phyloP scores from a whole-genome alignment of 139 green algal species.

The Limnomonas spitsbergensis region DNA sequence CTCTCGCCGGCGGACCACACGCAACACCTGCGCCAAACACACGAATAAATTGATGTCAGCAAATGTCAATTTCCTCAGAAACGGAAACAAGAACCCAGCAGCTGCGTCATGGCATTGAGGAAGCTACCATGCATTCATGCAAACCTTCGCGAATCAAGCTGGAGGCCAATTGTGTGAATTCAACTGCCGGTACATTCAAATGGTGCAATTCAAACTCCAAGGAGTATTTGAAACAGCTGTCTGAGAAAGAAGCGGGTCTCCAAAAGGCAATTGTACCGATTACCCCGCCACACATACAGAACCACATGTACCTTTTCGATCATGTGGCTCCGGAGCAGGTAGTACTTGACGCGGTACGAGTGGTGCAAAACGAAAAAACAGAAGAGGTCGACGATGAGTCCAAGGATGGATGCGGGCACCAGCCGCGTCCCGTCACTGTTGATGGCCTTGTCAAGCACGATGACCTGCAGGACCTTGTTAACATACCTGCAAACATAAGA shows the following conservation, averaged over 20 bases:
- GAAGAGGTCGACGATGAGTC: constrained; percentile 87
- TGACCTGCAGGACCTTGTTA: constrained; percentile 21
- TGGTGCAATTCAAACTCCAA: too few species aligned
- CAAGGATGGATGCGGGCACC: constrained; percentile 57
- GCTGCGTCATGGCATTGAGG: too few species aligned
- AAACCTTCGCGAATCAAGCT: too few species aligned
- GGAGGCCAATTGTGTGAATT: too few species aligned
- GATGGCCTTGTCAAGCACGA: constrained; percentile 19
- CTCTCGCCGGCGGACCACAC: constrained; percentile 76
- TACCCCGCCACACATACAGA: too few species aligned
- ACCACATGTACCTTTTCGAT: constrained; percentile 90
- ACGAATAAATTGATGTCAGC: neutral
- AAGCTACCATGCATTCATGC: too few species aligned
- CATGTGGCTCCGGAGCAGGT: constrained; percentile 72
- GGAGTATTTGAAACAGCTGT: too few species aligned
- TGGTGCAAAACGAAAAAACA: constrained; percentile 97
- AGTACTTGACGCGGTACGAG: constrained; percentile 83
- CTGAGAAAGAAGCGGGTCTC: too few species aligned
- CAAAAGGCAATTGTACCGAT: too few species aligned
- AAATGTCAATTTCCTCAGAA: neutral
- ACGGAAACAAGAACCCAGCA: too few species aligned
- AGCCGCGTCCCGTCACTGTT: constrained; percentile 18
- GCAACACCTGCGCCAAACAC: constrained; percentile 56
- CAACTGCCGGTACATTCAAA: too few species aligned
- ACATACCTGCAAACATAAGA: constrained; percentile 17